These are phyloP conservation scores for Aspergillus panamensis DNA, from an alignment of 495 filamentous ascomycete species.

Conservation along the genomic window DNA sequence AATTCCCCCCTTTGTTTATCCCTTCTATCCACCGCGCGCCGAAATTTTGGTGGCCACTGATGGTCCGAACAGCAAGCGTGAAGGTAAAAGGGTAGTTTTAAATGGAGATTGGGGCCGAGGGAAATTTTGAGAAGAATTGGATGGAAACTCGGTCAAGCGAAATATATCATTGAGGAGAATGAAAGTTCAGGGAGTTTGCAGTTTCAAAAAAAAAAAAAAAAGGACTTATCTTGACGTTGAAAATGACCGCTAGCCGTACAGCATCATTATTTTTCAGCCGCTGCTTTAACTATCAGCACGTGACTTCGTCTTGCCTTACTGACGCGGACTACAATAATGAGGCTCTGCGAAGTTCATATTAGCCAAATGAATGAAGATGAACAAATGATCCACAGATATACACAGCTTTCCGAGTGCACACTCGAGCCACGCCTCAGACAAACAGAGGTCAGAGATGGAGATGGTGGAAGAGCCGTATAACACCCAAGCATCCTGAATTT, in stretches of 20 bases:
- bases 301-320: not conserved
- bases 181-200: not conserved
- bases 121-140: too few relatives aligned
- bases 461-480: too few relatives aligned
- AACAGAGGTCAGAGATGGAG: too few relatives aligned
- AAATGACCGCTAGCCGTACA: constrained; percentile 2
- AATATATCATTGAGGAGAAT: not conserved
- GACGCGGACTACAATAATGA: not conserved
- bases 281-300: constrained; percentile 3
- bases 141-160: not conserved
- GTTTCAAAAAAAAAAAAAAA: not conserved
- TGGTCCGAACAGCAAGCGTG: not conserved
- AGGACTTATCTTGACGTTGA: not conserved
- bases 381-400: too few relatives aligned
- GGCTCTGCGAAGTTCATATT: not conserved
- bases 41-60: not conserved
- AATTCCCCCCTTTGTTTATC: not conserved
- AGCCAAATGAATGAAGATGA: not conserved
- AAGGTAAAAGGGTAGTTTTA: not conserved
- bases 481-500: too few relatives aligned
- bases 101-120: not conserved
- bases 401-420: too few relatives aligned
- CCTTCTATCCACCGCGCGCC: not conserved
- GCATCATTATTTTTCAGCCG: not conserved
- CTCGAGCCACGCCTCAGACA: too few relatives aligned